Evolutionary conservation across 345 rosid genomes (phyloP), one percentile per base, ranked within the genome.

Genomic region (Eucalyptus sideroxylon): DNA sequence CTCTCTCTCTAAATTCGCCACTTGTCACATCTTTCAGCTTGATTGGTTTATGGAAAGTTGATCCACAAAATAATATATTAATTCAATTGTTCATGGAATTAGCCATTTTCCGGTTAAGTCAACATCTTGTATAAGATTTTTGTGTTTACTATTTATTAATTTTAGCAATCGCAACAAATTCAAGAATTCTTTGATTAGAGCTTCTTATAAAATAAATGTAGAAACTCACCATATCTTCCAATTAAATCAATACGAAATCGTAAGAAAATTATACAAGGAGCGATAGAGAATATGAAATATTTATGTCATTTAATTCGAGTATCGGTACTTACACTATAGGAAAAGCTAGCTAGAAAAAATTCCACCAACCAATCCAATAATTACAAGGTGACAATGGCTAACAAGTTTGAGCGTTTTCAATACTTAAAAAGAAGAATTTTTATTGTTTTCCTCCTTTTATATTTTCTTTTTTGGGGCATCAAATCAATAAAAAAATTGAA

Each of bases 241-340:
- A 65, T 65, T 16, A n/a, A 65, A 65, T 65, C 19, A n/a, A n/a
- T 2, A 65, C 0, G 5, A 16, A 65, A 65, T 65, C 0, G 3
- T 4, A 2, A 65, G 8, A 65, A 0, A 65, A 50, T 6, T 53
- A 53, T 53, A 8, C 1, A 0, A 53, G 9, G 5, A 53, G 10
- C 4, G 2, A 17, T 7, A 8, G 11, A 19, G 59, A 53, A 53
- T 17, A 53, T 0, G 0, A 7, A 5, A 59, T 26, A 59, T 59
- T 26, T 26, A 26, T 27, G 30, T 11, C 0, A 0, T 59, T 59
- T 1, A 0, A 26, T 21, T 0, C 1, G 2, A 59, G 14, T 26
- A 59, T 59, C 0, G 2, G 10, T 10, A 59, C 3, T 0, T 59
- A 59, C 3, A 59, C 1, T 1, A 59, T 0, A 5, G n/a, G 14